Evolutionary conservation across 2,329 filamentous ascomycete species (phyloP).

Genomic region (Colletotrichum liriopes): DNA sequence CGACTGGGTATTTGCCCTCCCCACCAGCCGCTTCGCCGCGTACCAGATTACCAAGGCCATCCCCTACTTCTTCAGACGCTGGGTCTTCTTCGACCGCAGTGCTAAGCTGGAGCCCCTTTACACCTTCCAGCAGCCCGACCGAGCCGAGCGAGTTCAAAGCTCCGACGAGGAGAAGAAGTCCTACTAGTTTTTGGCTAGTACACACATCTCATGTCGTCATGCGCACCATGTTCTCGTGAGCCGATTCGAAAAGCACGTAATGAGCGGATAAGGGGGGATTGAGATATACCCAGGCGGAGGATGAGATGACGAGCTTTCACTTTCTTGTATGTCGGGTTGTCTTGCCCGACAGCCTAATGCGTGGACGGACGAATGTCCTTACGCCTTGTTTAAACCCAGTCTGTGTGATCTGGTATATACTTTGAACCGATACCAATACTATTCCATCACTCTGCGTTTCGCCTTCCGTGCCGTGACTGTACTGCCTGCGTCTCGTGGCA

Average conservation of each 20-base stretch:
- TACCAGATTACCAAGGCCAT: slow-evolving; percentile 54
- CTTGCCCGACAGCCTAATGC: background rate
- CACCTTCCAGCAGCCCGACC: slow-evolving; percentile 49
- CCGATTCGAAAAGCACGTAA: background rate
- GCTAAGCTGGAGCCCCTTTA: slow-evolving; percentile 61
- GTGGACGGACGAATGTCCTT: background rate
- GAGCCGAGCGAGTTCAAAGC: slow-evolving; percentile 16
- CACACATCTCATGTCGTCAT: background rate
- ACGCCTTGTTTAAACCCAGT: background rate
- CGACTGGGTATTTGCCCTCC: slow-evolving; percentile 56
- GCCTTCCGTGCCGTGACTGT: background rate
- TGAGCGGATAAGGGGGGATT: background rate
- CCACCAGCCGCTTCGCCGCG: slow-evolving; percentile 50
- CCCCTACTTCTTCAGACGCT: slow-evolving; percentile 52
- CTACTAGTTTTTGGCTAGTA: background rate
- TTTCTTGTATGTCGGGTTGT: background rate
- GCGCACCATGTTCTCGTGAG: background rate
- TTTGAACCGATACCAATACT: slow-evolving; percentile 9
- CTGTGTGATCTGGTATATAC: background rate
- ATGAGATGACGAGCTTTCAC: slow-evolving; percentile 26
- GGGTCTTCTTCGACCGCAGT: slow-evolving; percentile 49
- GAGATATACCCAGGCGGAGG: slow-evolving; percentile 37
- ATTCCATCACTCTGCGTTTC: background rate
- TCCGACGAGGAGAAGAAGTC: slow-evolving; percentile 42
- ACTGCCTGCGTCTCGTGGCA: no score